phyloP scores from a whole-genome alignment of 179 eudicot species.

The Camellia oleifera region DNA sequence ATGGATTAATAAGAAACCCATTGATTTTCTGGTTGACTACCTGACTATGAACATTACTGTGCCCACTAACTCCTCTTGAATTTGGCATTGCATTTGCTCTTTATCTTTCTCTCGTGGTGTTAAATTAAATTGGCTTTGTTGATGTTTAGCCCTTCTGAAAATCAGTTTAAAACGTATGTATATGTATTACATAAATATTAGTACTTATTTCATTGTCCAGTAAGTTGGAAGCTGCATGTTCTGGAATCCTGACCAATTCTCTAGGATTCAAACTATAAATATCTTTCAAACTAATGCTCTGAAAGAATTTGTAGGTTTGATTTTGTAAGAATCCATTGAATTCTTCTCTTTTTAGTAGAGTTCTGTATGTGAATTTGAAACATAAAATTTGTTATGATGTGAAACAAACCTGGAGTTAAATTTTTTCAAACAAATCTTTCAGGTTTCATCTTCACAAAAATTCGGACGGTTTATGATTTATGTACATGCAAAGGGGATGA shows the following conservation, averaged over 20 bases:
- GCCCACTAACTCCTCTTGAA: not conserved
- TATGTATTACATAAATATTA: no score
- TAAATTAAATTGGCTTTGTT: no score
- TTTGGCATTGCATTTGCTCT: not conserved
- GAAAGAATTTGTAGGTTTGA: not conserved
- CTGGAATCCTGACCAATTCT: no score
- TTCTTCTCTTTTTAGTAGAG: not conserved
- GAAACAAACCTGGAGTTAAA: not conserved
- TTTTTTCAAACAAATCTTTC: slow-evolving; percentile 15
- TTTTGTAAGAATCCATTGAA: not conserved
- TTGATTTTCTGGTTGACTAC: not conserved
- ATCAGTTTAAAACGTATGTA: no score
- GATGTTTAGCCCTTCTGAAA: no score
- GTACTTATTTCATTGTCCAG: not conserved
- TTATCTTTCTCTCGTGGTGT: no score
- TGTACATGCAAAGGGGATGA: slow-evolving; percentile 92
- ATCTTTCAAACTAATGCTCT: not conserved
- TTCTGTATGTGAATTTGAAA: not conserved
- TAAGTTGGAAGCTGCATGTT: not conserved
- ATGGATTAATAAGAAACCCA: not conserved
- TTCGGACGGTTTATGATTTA: slow-evolving; percentile 76
- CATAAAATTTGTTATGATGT: not conserved
- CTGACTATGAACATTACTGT: not conserved
- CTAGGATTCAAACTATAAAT: no score
- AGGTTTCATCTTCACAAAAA: slow-evolving; percentile 51